Evolutionary conservation across 2,329 filamentous ascomycete species (phyloP).

Genomic region (Phaeoacremonium minimum): DNA sequence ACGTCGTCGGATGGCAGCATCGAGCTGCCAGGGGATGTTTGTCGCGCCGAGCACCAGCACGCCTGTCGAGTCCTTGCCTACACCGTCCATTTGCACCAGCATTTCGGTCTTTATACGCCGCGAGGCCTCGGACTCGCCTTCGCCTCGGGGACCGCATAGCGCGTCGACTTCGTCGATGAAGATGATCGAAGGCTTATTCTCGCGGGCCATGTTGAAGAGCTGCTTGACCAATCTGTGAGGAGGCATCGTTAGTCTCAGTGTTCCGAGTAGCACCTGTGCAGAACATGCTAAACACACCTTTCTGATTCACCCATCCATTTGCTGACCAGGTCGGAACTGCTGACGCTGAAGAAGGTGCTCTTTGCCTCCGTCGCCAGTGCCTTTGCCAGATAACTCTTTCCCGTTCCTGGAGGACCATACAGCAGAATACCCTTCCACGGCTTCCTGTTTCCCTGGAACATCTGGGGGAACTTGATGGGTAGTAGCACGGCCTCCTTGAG

Average conservation of each 20-base stretch:
- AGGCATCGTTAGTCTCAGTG: background rate
- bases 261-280: too few species aligned
- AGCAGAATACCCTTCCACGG: slow-evolving; percentile 98
- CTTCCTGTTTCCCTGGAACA: slow-evolving; percentile 93
- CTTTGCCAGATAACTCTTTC: slow-evolving; percentile 96
- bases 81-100: slow-evolving; percentile 98
- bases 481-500: slow-evolving; percentile 96
- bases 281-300: too few species aligned
- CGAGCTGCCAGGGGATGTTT: slow-evolving; percentile 98
- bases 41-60: slow-evolving; percentile 94
- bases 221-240: slow-evolving; percentile 79
- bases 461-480: slow-evolving; percentile 95
- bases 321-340: slow-evolving; percentile 92
- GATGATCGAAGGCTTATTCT: slow-evolving; percentile 97
- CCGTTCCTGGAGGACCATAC: slow-evolving; percentile 93
- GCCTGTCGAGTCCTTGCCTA: slow-evolving; percentile 90
- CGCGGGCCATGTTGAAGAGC: slow-evolving; percentile 94
- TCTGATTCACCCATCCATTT: slow-evolving; percentile 99
- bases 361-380: slow-evolving; percentile 97
- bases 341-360: slow-evolving; percentile 98
- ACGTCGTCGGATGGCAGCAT: slow-evolving; percentile 89
- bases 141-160: slow-evolving; percentile 83
- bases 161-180: slow-evolving; percentile 99
- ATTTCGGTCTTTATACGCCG: slow-evolving; percentile 98
- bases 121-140: slow-evolving; percentile 96